Evolutionary conservation across 768 basidiomycete species (phyloP), one percentile per base, ranked within the genome.

Genomic region (Neoboletus magnificus): DNA sequence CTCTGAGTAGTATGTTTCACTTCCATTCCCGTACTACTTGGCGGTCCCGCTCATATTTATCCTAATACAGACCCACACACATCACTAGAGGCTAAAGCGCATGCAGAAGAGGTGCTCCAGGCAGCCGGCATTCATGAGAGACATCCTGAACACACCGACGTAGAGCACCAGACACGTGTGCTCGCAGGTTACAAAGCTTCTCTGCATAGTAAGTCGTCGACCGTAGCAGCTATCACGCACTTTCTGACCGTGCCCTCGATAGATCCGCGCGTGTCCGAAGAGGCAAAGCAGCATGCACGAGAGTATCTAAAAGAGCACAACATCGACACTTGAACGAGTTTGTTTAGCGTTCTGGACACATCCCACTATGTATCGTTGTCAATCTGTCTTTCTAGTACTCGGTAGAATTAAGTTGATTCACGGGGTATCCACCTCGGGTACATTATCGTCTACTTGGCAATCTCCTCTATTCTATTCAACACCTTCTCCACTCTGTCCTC

Each of bases 131-230:
- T 77, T 44, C 55, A 60, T 2, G 73, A 73, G 35, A 65, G 66
- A 37, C 56, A 65, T 0, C 68, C 70, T 0, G 71, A 62, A 0
- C 66, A 68, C 18, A 58, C 51, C 4, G 68, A 75, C 12, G 73
- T 75, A 29, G 73, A 77, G 58, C 80, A 82, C 50, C 56, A 70
- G 47, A 74, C 62, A 2, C 80, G 77, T 35, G 80, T 84, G 40
- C 62, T 80, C 5, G 82, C 74, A 0, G 82, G 82, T 11, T 82
- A 82, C 66, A 84, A 84, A 57, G 81, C 83, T 29, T 76, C 82
- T 1, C 62, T 84, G 2, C 59, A 68, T 48, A 84, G 82, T 82
- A 57, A 44, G 77, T 59, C 20, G 41, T 11, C 9, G 7, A 4
- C 16, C 0, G 4, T 18, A 11, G 9, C 20, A 20, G 18, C 10